phyloP scores from a whole-genome alignment of 1,284 basidiomycete species.

The Gastroboletus turbinatus region DNA sequence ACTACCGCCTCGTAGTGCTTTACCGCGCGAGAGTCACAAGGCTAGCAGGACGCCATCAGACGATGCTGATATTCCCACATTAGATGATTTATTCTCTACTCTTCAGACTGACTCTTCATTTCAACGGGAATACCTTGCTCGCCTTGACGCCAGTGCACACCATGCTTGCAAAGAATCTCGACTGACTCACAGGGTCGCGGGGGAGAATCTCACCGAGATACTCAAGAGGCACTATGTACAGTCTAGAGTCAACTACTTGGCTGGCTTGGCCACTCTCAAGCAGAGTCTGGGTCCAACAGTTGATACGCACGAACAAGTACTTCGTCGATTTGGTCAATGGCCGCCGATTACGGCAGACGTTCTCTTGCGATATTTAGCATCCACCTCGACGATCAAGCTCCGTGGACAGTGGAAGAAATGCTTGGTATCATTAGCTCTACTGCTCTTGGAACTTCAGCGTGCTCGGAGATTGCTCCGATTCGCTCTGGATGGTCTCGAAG shows the following conservation, averaged over 20 bases:
- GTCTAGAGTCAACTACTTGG: too few relatives aligned
- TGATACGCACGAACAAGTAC: background rate
- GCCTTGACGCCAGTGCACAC: background rate
- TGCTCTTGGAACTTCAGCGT: too few relatives aligned
- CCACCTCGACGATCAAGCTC: constrained; percentile 1
- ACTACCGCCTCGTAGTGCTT: background rate
- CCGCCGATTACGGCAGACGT: background rate
- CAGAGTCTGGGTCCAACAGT: background rate
- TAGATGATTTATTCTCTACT: background rate
- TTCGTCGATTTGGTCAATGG: background rate
- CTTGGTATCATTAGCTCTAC: constrained; percentile 14
- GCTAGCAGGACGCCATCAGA: background rate
- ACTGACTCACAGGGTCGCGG: too few relatives aligned
- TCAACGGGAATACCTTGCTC: background rate
- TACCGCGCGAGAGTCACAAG: background rate
- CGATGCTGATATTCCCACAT: background rate
- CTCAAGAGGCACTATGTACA: too few relatives aligned
- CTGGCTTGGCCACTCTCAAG: background rate
- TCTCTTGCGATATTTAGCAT: constrained; percentile 26
- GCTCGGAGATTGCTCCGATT: background rate
- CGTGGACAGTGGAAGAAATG: constrained; percentile 25
- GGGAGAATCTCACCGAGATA: too few relatives aligned
- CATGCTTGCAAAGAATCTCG: background rate
- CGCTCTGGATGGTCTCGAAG: background rate
- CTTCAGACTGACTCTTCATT: background rate